Conservation (phyloP, 176 grass and related monocot species). For the Miscanthus lutarioriparius region DNA sequence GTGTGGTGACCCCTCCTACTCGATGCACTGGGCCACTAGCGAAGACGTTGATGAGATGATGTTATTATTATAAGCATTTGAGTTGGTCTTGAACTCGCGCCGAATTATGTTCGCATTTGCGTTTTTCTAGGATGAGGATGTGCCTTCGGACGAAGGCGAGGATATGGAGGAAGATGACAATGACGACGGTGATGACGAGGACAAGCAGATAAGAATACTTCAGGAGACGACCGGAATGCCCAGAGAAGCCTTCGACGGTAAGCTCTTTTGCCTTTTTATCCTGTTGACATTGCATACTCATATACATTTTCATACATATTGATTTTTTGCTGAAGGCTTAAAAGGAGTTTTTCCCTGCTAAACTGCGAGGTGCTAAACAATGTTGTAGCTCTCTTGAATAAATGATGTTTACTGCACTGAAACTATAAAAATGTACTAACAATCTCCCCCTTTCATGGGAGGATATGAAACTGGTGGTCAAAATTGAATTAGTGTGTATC, state of each 20-base stretch:
- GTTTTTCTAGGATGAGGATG: constrained; percentile 68
- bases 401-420: neutral
- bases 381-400: neutral
- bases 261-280: neutral
- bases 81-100: neutral
- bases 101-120: neutral
- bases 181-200: constrained; percentile 43
- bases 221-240: constrained; percentile 88
- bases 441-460: neutral
- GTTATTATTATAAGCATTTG: neutral
- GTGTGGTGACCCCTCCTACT: neutral
- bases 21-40: neutral
- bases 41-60: neutral
- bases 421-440: neutral
- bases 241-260: constrained; percentile 79
- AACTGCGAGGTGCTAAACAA: neutral
- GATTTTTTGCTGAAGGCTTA: too few species aligned
- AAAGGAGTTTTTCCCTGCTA: too few species aligned
- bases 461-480: neutral
- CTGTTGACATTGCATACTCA: neutral
- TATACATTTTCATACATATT: neutral
- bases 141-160: constrained; percentile 84
- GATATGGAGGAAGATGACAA: constrained; percentile 57
- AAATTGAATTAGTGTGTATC: neutral
- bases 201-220: constrained; percentile 82